These are phyloP conservation scores for Daldinia grandis DNA, from an alignment of 495 filamentous ascomycete genomes.

Conservation along the genomic window DNA sequence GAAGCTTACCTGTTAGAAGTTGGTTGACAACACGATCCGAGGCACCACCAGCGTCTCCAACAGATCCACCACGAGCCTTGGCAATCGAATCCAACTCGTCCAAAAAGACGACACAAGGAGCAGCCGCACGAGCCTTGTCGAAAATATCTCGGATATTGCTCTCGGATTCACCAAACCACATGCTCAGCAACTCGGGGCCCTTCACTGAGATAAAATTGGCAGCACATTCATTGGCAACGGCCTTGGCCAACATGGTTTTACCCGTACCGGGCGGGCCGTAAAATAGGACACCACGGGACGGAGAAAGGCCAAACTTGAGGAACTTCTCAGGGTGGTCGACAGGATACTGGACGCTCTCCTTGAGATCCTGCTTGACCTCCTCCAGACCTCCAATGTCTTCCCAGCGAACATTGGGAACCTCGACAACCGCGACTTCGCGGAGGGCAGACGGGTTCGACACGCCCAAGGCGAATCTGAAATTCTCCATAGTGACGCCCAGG, in stretches of 20 bases:
- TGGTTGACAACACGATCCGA: constrained; percentile 99
- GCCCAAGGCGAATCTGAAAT: constrained; percentile 98
- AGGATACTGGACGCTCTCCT: constrained; percentile 98
- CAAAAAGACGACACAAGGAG: constrained; percentile 98
- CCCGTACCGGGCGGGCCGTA: constrained; percentile 98
- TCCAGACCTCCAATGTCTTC: constrained; percentile 99
- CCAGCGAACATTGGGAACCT: constrained; percentile 99
- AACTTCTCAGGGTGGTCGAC: constrained; percentile 99
- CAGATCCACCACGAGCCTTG: constrained; percentile 97
- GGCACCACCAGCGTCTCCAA: constrained; percentile 96
- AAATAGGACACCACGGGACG: constrained; percentile 97
- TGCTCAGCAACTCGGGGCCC: constrained; percentile 95
- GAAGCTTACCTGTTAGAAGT: constrained; percentile 87
- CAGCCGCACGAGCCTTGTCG: constrained; percentile 98
- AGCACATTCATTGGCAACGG: constrained; percentile 97
- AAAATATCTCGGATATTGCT: constrained; percentile 99
- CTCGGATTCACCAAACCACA: constrained; percentile 99
- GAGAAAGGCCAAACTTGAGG: constrained; percentile 99
- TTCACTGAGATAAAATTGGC: constrained; percentile 99
- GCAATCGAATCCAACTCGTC: constrained; percentile 99
- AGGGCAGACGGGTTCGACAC: constrained; percentile 98
- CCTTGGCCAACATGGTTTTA: constrained; percentile 99
- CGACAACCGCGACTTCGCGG: constrained; percentile 97
- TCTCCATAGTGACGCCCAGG: constrained; percentile 98
- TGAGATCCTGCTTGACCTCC: constrained; percentile 98